These are phyloP conservation scores for Colletotrichum simmondsii DNA, from an alignment of 2,329 filamentous ascomycete genomes.

Conservation along the genomic window DNA sequence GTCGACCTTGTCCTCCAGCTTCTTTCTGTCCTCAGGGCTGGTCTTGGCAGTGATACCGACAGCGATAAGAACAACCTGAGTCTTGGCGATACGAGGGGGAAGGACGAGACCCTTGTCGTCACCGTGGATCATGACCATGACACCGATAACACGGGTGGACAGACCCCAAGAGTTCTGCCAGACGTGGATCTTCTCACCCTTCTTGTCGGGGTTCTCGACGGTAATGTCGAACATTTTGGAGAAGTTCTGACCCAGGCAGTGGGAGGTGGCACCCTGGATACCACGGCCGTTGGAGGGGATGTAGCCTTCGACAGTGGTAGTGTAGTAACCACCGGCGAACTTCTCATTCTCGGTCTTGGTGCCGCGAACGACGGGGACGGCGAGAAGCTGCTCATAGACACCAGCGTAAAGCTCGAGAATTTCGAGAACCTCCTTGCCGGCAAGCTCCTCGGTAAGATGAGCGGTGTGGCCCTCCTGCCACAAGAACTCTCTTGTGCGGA, in stretches of 20 bases:
- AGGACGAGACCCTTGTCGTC: constrained; percentile 96
- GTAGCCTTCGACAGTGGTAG: constrained; percentile 96
- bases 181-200: constrained; percentile 83
- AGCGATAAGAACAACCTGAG: constrained; percentile 88
- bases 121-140: constrained; percentile 98
- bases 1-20: constrained; percentile 81
- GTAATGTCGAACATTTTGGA: constrained; percentile 99
- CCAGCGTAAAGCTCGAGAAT: constrained; percentile 94
- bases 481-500: constrained; percentile 92
- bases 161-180: constrained; percentile 99
- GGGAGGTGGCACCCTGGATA: constrained; percentile 95
- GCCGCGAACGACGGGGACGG: constrained; percentile 93
- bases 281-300: constrained; percentile 95
- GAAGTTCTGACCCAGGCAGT: constrained; percentile 97
- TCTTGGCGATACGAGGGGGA: constrained; percentile 88
- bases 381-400: constrained; percentile 93
- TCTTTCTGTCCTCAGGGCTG: constrained; percentile 79
- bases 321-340: constrained; percentile 96
- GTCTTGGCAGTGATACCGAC: constrained; percentile 94
- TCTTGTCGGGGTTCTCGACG: constrained; percentile 89
- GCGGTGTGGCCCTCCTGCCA: constrained; percentile 98
- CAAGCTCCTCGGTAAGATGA: constrained; percentile 84
- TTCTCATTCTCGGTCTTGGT: constrained; percentile 98
- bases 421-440: constrained; percentile 86
- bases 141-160: constrained; percentile 95